Base-by-base conservation (phyloP, 371 early-diverging fungal genomes). In the Syncephalastrum contaminatum region DNA sequence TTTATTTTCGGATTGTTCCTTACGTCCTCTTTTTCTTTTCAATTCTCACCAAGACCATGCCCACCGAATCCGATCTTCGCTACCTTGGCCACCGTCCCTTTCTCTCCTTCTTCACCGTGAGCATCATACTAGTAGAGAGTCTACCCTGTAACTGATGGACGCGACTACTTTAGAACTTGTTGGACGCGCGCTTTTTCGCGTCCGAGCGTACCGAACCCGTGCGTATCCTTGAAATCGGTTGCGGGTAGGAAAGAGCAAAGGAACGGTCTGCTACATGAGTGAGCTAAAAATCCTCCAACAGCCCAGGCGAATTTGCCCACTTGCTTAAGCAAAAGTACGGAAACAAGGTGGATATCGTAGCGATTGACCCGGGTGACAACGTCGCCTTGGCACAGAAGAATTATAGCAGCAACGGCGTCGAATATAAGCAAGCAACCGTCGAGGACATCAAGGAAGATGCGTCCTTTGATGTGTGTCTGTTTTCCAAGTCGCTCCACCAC, bases 401-500 rank as follows among this genome's bases (percentile, higher is more conserved):
- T 10, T 30, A 30, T 8, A 30, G 36, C 18, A 54, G 45, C 21
- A 30, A 22, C 2, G 13, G 15, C 14, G 46, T 45, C 14, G 45
- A 21, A 1, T 54, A 54, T 14, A 54, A 42, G 8, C 20, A 24
- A 24, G 24, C 54, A 5, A 54, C 45, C 2, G 54, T 45, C 16
- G 20, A 30, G 14, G 45, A 54, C 16, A 27, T 54, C n/a, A 46
- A 27, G n/a, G 46, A 25, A 19, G 12, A 54, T 6, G 54, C 30
- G 30, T 22, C 40, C 2, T 55, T 48, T 21, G 56, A 55, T 42
- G 39, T 55, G 8, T 40, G 46, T 21, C 5, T 55, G 16, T 55
- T 55, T 22, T 40, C 56, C 30, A 55, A 55, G 30, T 55, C 56
- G 25, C 56, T 55, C 18, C 56, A 55, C 48, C 56, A 55, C n/a